Conservation (phyloP, 257 asterid species). For the Nicotiana benthamiana region DNA sequence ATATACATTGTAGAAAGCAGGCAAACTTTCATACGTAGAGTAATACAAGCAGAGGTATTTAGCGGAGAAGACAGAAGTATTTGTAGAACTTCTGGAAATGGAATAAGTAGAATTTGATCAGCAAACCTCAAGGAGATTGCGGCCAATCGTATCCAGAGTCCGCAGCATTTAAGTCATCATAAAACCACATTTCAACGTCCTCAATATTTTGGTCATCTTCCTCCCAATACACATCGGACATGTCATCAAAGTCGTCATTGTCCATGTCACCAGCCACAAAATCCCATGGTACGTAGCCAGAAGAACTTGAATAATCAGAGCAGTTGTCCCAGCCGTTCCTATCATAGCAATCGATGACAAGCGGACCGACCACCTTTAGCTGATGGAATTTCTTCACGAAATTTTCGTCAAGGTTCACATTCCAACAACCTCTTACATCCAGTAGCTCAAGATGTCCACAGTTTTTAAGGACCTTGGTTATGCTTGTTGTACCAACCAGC, state of each 20-base stretch:
- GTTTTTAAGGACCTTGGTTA: conserved; percentile 41
- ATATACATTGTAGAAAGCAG: background rate
- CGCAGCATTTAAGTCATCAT: conserved; percentile 43
- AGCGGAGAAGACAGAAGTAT: background rate
- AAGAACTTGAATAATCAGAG: conserved; percentile 56
- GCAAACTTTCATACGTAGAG: background rate
- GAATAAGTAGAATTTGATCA: background rate
- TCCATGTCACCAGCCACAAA: conserved; percentile 45
- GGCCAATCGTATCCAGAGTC: conserved; percentile 80
- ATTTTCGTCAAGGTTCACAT: conserved; percentile 51
- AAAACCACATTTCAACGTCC: conserved; percentile 71
- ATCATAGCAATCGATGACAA: conserved; percentile 44
- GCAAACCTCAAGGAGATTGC: conserved; percentile 49
- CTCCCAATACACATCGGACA: conserved; percentile 43
- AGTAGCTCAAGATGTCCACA: conserved; percentile 59
- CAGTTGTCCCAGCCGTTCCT: conserved; percentile 50
- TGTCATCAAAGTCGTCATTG: conserved; percentile 32
- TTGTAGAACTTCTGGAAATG: background rate
- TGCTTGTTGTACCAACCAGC: conserved; percentile 46
- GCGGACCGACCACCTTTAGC: conserved; percentile 61
- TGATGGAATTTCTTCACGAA: conserved; percentile 36
- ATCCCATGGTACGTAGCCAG: conserved; percentile 67
- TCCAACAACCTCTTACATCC: conserved; percentile 81
- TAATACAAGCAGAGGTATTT: background rate
- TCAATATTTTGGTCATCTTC: conserved; percentile 35